These are phyloP conservation scores for Solidago caesia DNA, from an alignment of 129 eudicot species.

Conservation along the genomic window DNA sequence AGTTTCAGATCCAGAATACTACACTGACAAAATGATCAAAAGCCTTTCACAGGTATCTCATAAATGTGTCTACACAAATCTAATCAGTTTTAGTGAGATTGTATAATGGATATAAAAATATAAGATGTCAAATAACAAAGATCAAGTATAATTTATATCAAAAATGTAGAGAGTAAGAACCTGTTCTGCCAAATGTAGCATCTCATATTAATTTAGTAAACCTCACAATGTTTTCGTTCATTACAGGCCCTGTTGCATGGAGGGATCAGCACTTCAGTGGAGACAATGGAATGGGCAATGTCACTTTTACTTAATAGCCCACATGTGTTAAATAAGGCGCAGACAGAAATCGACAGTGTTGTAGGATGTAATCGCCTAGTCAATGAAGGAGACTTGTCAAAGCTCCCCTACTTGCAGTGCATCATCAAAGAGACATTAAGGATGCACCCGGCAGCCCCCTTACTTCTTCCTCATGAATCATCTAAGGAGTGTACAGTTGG, in stretches of 20 bases:
- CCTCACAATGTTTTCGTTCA: neutral
- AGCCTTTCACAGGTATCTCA: constrained; percentile 41
- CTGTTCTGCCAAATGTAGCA: too few relatives aligned
- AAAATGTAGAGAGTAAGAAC: too few relatives aligned
- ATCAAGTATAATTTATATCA: too few relatives aligned
- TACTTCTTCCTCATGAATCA: constrained; percentile 42
- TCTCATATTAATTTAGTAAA: neutral
- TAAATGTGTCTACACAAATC: neutral
- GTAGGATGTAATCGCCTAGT: constrained; percentile 31
- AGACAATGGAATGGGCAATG: constrained; percentile 51
- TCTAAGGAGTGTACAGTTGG: constrained; percentile 37
- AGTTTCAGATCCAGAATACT: constrained; percentile 43
- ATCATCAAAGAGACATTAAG: constrained; percentile 44
- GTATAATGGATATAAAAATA: neutral
- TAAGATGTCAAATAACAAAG: too few relatives aligned
- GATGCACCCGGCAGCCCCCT: constrained; percentile 39
- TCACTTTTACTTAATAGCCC: constrained; percentile 44
- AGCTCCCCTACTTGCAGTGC: constrained; percentile 41
- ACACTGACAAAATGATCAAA: constrained; percentile 46
- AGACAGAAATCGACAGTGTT: constrained; percentile 29
- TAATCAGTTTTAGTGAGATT: neutral
- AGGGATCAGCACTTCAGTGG: constrained; percentile 43
- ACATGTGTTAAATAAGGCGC: constrained; percentile 27
- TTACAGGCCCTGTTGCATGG: constrained; percentile 38
- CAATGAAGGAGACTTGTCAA: constrained; percentile 30